Conservation (phyloP, 2,329 filamentous ascomycete species). For the Diaporthe humulicola region DNA sequence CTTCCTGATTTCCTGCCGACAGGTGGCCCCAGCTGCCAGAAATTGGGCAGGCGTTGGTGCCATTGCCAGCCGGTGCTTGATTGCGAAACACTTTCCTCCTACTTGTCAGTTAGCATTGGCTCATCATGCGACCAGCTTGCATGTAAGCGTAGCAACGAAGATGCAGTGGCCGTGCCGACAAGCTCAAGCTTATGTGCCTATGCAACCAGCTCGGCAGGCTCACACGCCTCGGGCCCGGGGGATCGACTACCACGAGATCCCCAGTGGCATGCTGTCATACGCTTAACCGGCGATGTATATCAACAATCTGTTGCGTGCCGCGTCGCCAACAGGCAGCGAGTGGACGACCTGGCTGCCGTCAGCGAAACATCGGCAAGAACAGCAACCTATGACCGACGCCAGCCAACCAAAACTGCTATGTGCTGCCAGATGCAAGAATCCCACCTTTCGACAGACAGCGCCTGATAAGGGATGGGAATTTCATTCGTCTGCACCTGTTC, state of each 20-base stretch:
- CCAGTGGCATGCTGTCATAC: neutral
- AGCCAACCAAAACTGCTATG: conserved; percentile 48
- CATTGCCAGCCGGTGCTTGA: neutral
- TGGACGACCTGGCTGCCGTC: conserved; percentile 47
- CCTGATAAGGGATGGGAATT: conserved; percentile 47
- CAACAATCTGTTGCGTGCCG: neutral
- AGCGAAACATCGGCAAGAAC: conserved; percentile 52
- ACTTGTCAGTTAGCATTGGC: neutral
- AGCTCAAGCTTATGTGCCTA: neutral
- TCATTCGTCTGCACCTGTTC: conserved; percentile 56
- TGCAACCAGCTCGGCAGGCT: neutral
- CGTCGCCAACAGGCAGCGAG: neutral
- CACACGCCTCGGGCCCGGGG: neutral
- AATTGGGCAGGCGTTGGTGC: neutral
- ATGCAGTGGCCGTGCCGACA: neutral
- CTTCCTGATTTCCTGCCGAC: neutral
- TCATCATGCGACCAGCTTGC: no score
- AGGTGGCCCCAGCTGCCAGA: conserved; percentile 2
- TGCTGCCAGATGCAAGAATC: conserved; percentile 54
- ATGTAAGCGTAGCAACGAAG: neutral
- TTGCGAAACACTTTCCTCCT: neutral
- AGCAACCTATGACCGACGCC: conserved; percentile 45
- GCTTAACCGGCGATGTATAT: neutral
- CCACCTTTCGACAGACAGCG: conserved; percentile 38
- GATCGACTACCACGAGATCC: neutral